Base-by-base conservation (phyloP, 1,139 yeast genomes). In the Lodderomyces theae region DNA sequence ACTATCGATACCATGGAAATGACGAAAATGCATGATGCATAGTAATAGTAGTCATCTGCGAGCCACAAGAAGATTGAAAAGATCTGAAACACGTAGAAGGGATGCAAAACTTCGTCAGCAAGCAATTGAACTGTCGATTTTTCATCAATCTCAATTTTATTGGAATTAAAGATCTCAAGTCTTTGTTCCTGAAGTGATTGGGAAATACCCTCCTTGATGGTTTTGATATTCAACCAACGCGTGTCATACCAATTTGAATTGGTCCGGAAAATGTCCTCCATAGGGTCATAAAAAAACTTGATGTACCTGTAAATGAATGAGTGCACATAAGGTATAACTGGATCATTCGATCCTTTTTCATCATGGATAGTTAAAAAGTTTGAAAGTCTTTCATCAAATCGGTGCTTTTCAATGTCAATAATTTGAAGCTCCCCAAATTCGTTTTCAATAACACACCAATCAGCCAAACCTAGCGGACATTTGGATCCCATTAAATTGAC, bases 401-500 rank as follows among this genome's bases (percentile, higher is more conserved):
- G 74, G 35, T 66, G 65, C 51, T 82, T 75, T 2, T 64, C 54
- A 13, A 92, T 79, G 5, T 67, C 61, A 4, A 79, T 74, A 12
- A 84, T 75, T 21, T 77, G 72, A 48, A 92, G 71, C 52, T 88
- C 96, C 23, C 97, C 97, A 72, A 80, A 85, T 58, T 90, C 97
- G 51, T 88, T 94, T 57, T 92, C 98, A 34, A 94, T 74, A 13
- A 89, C 96, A 29, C 92, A 85, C 95, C 97, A 88, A 53, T 88
- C 95, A 25, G 97, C 86, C 45, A 73, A 72, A 1, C 89, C 96
- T 47, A 94, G 68, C 0, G 95, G 82, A 6, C 78, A 71, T 24
- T 72, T 73, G 15, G 64, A 64, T 3, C 96, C 97, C 64, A 79
- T 70, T 46, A 88, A 64, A 39, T 73, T 72, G 37, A 92, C 79